A percentile compares a stretch with the other conserved stretches of the same genome.
Evolutionary conservation across 495 filamentous ascomycete species (phyloP).

Genomic region (Chaetomium fimeti): DNA sequence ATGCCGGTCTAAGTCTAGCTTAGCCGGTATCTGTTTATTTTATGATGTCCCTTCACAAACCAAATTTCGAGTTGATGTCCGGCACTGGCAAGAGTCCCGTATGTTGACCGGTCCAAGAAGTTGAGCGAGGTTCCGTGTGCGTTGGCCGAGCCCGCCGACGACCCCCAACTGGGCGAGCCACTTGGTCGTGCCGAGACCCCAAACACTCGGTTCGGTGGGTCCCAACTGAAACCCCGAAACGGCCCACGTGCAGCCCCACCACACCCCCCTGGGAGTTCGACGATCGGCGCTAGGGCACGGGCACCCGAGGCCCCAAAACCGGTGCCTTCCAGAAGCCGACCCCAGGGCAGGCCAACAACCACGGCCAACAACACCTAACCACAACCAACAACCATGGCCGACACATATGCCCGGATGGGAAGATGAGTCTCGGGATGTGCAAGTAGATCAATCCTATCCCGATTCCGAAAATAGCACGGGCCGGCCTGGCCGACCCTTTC

Average conservation of each 20-base stretch:
- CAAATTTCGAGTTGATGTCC: neutral
- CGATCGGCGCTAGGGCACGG: neutral
- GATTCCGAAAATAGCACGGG: neutral
- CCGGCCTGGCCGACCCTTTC: neutral
- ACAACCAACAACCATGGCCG: neutral
- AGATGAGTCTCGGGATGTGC: neutral
- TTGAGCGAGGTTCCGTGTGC: neutral
- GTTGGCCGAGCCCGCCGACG: neutral
- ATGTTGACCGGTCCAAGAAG: neutral
- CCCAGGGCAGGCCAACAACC: neutral
- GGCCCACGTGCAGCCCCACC: neutral
- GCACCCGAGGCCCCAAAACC: neutral
- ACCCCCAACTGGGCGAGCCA: too few species aligned
- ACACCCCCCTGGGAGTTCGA: neutral
- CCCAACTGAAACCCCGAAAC: neutral
- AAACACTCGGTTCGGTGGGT: neutral
- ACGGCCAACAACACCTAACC: neutral
- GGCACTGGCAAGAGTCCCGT: neutral
- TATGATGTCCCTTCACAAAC: neutral
- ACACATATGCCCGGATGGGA: neutral
- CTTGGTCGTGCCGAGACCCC: neutral
- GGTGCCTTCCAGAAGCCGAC: neutral
- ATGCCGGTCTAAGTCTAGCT: neutral
- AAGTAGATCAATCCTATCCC: neutral
- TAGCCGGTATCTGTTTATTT: neutral